Base-by-base conservation (phyloP, 495 filamentous ascomycete genomes). In the Polyplosphaeria fusca region DNA sequence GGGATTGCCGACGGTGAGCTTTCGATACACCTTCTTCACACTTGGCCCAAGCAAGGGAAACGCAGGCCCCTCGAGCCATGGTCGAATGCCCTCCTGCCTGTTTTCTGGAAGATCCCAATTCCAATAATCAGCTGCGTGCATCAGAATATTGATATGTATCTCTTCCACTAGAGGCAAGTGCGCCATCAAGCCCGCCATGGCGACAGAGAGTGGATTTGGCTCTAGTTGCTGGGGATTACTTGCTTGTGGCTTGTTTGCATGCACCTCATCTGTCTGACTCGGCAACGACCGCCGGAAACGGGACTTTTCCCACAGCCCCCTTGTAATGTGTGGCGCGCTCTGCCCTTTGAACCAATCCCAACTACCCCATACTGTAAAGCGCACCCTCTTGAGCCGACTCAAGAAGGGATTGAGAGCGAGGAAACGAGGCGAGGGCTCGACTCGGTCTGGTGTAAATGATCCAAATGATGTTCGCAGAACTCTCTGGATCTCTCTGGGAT, bases 21-120 rank as follows among this genome's bases (percentile, higher is more conserved):
- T 54, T 25, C 58, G 43, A 4, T 54, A 32, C 22, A 60, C 58
- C 35, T 47, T 60, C 44, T 42, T 54, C 16, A 47, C 5, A 4
- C 16, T 27, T n/a, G n/a, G 28, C 11, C 23, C 24, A 2, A 16
- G 9, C 11, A 9, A 4, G 5, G 0, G 11, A 28, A n/a, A 13
- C 4, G 55, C 30, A 16, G 58, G 40, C 1, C 27, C 26, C n/a
- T 47, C 41, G n/a, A 62, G 39, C 52, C 52, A 62, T 2, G 25
- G 40, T 47, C 46, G 20, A 19, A 62, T 27, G 7, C 52, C 40
- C 32, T 51, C 52, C 37, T 45, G 48, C 16, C 38, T 25, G 5
- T 44, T 30, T 0, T 57, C 47, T 22, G 59, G 52, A 16, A 62
- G 42, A 40, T 62, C 58, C 30, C 45, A 56, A 35, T 62, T 57